phyloP scores from a whole-genome alignment of 2,329 filamentous ascomycete species.

The Exophiala sideris region DNA sequence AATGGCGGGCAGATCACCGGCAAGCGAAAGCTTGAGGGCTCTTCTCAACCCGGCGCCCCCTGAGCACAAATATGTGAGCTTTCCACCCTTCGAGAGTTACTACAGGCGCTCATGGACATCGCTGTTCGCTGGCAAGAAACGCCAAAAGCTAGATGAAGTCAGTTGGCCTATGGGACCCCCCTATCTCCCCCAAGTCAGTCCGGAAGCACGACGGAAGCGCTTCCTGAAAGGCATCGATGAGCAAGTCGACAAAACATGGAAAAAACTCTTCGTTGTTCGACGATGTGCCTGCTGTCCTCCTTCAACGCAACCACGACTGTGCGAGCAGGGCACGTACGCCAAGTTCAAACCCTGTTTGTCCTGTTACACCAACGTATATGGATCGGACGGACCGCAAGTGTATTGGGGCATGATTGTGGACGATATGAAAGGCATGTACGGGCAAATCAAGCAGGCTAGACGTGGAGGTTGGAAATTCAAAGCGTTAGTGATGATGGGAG shows the following conservation, averaged over 20 bases:
- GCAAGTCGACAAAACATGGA: background rate
- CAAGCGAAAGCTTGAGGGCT: too few relatives aligned
- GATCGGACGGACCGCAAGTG: constrained; percentile 7
- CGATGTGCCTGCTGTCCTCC: background rate
- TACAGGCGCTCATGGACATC: background rate
- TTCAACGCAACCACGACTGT: background rate
- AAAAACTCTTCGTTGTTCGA: background rate
- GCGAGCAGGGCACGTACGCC: constrained; percentile 2
- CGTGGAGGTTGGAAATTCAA: background rate
- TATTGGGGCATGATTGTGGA: constrained; percentile 5
- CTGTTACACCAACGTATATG: constrained; percentile 4
- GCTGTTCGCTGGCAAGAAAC: background rate
- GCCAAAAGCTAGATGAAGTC: background rate
- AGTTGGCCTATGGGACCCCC: too few relatives aligned
- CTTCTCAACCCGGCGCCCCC: too few relatives aligned
- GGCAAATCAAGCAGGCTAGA: background rate
- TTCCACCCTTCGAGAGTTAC: background rate
- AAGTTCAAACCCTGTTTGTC: background rate
- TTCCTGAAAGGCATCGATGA: background rate
- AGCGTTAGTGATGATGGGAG: background rate
- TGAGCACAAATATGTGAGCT: too few relatives aligned
- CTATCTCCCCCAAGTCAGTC: too few relatives aligned
- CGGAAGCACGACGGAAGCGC: too few relatives aligned
- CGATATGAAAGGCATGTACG: background rate
- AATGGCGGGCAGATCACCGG: too few relatives aligned